A percentile compares a stretch with the other conserved stretches of the same genome.
These are phyloP conservation scores for Cryphonectria nitschkei DNA, from an alignment of 2,329 filamentous ascomycete genomes.

Conservation along the genomic window DNA sequence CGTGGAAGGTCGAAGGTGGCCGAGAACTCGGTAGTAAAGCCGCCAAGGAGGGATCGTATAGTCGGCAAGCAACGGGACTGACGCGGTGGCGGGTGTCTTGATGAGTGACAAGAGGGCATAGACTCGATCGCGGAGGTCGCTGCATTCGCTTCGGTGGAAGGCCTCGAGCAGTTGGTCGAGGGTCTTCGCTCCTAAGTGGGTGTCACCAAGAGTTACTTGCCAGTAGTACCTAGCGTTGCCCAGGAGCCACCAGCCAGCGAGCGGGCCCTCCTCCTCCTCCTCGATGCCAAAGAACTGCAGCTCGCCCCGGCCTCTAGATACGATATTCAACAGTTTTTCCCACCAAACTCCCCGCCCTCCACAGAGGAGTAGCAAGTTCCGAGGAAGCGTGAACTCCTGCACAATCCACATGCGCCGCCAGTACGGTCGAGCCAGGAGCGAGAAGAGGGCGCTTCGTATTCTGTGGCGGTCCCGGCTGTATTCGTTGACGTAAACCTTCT, in stretches of 20 bases:
- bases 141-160: slow-evolving; percentile 17
- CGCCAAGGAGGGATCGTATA: slow-evolving; percentile 17
- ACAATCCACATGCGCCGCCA: slow-evolving; percentile 27
- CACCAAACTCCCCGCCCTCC: slow-evolving; percentile 15
- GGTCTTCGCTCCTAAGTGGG: not conserved
- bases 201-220: slow-evolving; percentile 11
- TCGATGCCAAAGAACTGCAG: slow-evolving; percentile 5
- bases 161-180: slow-evolving; percentile 16
- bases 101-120: slow-evolving; percentile 21
- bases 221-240: slow-evolving; percentile 15
- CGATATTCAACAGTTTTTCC: slow-evolving; percentile 14
- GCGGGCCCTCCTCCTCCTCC: slow-evolving; percentile 14
- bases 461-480: not conserved
- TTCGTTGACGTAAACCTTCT: not conserved
- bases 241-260: slow-evolving; percentile 15
- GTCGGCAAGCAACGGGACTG: slow-evolving; percentile 8
- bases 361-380: slow-evolving; percentile 18
- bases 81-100: not conserved
- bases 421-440: slow-evolving; percentile 18
- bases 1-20: slow-evolving; percentile 3
- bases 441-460: slow-evolving; percentile 8
- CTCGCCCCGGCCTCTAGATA: slow-evolving; percentile 9
- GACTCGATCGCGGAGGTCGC: slow-evolving; percentile 15
- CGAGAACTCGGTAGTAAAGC: slow-evolving; percentile 20
- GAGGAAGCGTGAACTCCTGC: slow-evolving; percentile 23